phyloP scores from a whole-genome alignment of 2,329 filamentous ascomycete species.

The Whalleya microplaca region DNA sequence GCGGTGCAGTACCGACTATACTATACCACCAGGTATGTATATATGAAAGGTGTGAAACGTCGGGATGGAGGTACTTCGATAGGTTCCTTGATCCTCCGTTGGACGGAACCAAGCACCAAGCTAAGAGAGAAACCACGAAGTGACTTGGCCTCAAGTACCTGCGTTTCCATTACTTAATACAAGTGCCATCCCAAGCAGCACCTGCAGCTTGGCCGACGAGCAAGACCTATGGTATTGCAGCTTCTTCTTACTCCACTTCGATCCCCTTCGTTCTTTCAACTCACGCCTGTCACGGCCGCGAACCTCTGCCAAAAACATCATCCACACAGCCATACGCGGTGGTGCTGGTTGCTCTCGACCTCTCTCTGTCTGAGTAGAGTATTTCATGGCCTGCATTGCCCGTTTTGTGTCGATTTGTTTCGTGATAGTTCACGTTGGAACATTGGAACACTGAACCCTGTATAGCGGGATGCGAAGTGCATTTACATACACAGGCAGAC shows the following conservation, averaged over 20 bases:
- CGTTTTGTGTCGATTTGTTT: constrained; percentile 14
- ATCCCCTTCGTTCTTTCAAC: background rate
- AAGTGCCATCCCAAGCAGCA: background rate
- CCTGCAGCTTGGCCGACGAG: background rate
- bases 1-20: background rate
- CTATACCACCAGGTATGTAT: background rate
- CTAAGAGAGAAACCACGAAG: background rate
- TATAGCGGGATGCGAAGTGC: constrained; percentile 11
- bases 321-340: no score
- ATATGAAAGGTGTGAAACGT: background rate
- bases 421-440: constrained; percentile 8
- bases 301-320: background rate
- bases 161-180: background rate
- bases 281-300: background rate
- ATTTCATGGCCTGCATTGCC: constrained; percentile 1
- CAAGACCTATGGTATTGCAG: background rate
- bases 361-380: constrained; percentile 1
- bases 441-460: no score
- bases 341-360: background rate
- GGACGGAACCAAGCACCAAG: background rate
- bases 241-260: background rate
- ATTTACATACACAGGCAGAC: background rate
- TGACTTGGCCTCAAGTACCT: background rate
- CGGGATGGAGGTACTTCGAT: background rate
- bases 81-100: background rate